Conservation (phyloP, 495 filamentous ascomycete species). For the Xylaria nigripes region DNA sequence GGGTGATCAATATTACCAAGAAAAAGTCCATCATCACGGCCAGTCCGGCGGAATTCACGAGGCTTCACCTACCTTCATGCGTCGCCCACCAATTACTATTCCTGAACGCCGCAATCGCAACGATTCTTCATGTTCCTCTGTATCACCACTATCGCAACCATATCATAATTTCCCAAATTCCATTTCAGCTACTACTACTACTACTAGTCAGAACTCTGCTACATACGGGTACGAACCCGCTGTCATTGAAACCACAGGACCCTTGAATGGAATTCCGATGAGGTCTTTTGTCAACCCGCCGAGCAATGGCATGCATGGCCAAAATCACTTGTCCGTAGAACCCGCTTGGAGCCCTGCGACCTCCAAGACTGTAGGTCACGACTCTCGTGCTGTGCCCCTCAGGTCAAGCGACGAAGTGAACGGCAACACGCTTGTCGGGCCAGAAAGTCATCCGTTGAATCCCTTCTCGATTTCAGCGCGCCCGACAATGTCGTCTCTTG, state of each 20-base stretch:
- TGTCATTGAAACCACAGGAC: neutral
- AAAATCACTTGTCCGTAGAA: neutral
- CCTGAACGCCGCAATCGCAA: conserved; percentile 3
- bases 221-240: conserved; percentile 1
- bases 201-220: neutral
- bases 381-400: conserved; percentile 17
- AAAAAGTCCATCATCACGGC: neutral
- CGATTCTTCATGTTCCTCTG: neutral
- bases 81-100: neutral
- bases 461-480: neutral
- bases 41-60: conserved; percentile 2
- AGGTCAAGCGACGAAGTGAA: conserved; percentile 34
- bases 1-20: neutral
- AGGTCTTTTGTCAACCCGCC: neutral
- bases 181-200: neutral
- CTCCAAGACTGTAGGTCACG: neutral
- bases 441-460: conserved; percentile 20
- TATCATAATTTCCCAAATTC: neutral
- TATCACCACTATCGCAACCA: conserved; percentile 7
- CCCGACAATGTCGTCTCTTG: neutral
- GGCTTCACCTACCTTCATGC: conserved; percentile 4
- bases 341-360: neutral
- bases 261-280: neutral
- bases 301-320: neutral
- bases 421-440: conserved; percentile 34